phyloP scores from a whole-genome alignment of 805 yeast genomes.

The Alloascoidea hylecoeti region DNA sequence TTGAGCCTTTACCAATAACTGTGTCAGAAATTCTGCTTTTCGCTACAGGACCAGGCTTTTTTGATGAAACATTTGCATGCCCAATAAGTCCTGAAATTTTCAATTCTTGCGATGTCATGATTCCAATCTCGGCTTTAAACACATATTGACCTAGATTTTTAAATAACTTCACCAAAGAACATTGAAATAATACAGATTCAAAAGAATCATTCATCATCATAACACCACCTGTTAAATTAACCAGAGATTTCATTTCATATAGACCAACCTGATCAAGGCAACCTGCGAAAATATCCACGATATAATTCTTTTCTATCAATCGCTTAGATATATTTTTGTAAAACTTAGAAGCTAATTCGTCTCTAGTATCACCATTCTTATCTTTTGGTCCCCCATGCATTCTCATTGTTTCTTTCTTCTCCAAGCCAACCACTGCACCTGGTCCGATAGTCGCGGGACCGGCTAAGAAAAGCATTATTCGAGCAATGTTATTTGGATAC shows the following conservation, averaged over 20 bases:
- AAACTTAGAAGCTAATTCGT: conserved; percentile 9
- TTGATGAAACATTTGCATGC: conserved; percentile 14
- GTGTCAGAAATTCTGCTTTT: conserved; percentile 4
- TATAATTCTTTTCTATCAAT: conserved; percentile 11
- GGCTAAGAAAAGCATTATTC: conserved; percentile 17
- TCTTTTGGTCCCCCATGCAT: conserved; percentile 23
- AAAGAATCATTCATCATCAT: conserved; percentile 19
- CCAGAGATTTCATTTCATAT: conserved; percentile 25
- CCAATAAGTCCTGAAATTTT: conserved; percentile 21
- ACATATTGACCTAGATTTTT: background rate
- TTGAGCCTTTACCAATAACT: conserved; percentile 19
- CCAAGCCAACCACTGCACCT: conserved; percentile 18
- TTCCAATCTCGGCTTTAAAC: background rate
- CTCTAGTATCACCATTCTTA: conserved; percentile 16
- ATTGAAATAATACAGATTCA: conserved; percentile 12
- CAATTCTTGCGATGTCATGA: conserved; percentile 8
- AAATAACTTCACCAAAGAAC: conserved; percentile 8
- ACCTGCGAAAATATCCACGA: conserved; percentile 20
- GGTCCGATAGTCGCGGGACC: conserved; percentile 26
- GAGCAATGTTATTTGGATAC: conserved; percentile 15
- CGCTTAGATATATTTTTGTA: conserved; percentile 15
- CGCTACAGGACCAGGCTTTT: conserved; percentile 3
- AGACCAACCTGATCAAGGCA: conserved; percentile 27
- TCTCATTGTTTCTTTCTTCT: conserved; percentile 13
- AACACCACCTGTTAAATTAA: conserved; percentile 20